Evolutionary conservation across 2,329 filamentous ascomycete genomes (phyloP), one percentile per base, ranked within the genome.

Genomic region (Penicillium sumatraense): DNA sequence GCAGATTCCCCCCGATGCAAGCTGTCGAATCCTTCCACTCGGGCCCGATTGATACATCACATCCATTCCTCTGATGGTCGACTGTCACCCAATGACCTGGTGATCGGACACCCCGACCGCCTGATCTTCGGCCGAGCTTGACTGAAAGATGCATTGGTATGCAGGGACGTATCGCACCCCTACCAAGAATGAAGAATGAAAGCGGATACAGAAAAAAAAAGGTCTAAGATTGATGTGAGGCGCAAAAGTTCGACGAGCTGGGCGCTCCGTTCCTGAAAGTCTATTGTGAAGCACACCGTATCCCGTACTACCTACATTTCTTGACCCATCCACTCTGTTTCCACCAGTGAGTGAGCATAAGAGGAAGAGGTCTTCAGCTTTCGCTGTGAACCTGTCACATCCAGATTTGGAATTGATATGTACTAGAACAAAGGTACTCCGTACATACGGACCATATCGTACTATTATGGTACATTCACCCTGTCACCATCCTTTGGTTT

Each of bases 331-430:
- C 7, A 31, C 21, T 14, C 5, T 23, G 26, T 44, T 29, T 11
- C 23, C 23, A 27, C 40, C 23, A 44, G 40, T 44, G 40, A 49
- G 26, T 51, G 41, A 18, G 23, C 38, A 55, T 24, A 23, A 38
- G 33, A 47, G 46, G 18, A 29, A 40, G n/a, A 16, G 13, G 23
- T 36, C 26, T 44, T 35, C 27, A 42, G n/a, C n/a, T n/a, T n/a
- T n/a, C n/a, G n/a, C n/a, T 26, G 14, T 31, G 29, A 51, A 59
- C 41, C 40, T 62, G 55, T 62, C 57, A 64, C 57, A 61, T 60
- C 33, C 48, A 16, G 20, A 55, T 58, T 57, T 54, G 49, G 47
- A 59, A 55, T 56, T 46, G 33, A 31, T 40, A 23, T 47, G 24
- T 36, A 42, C n/a, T n/a, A n/a, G n/a, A n/a, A n/a, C n/a, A n/a